Evolutionary conservation across 1,284 basidiomycete species (phyloP).

Genomic region (Sutorius eximius): DNA sequence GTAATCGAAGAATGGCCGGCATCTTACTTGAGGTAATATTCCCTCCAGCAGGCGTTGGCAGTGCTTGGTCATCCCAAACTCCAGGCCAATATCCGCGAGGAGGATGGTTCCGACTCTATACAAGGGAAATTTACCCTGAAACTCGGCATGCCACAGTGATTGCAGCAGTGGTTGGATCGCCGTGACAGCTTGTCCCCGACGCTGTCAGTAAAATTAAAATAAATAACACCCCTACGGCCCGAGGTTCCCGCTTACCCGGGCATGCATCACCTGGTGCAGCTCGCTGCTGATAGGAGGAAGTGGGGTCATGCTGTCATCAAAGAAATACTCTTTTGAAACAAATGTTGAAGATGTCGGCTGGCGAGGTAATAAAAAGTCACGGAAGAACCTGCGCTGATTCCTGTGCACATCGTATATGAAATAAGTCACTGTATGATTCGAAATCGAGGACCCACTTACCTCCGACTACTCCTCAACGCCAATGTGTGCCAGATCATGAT

Average conservation of each 20-base stretch:
- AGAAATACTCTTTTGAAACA: constrained; percentile 52
- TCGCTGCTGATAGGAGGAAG: constrained; percentile 59
- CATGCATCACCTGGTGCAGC: constrained; percentile 61
- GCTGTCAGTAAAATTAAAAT: constrained; percentile 29
- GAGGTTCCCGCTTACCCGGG: constrained; percentile 47
- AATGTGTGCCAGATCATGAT: constrained; percentile 75
- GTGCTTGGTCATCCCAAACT: constrained; percentile 71
- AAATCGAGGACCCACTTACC: constrained; percentile 44
- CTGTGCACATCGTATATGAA: constrained; percentile 31
- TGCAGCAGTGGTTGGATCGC: constrained; percentile 65
- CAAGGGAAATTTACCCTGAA: constrained; percentile 61
- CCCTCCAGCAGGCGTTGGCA: constrained; percentile 66
- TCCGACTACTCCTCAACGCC: constrained; percentile 62
- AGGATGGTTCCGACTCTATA: constrained; percentile 69
- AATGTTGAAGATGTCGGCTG: constrained; percentile 52
- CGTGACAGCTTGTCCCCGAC: constrained; percentile 58
- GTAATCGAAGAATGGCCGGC: not conserved
- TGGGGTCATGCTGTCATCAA: constrained; percentile 32
- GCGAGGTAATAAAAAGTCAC: constrained; percentile 61
- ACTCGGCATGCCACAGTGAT: constrained; percentile 77
- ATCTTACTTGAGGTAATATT: constrained; percentile 71
- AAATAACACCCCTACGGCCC: not conserved
- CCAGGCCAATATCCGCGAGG: constrained; percentile 72
- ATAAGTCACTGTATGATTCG: constrained; percentile 24
- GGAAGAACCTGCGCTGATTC: constrained; percentile 62